A percentile compares a stretch with the other conserved stretches of the same genome.
phyloP scores from a whole-genome alignment of 2,329 filamentous ascomycete species.

The Ramularia collo-cygni region DNA sequence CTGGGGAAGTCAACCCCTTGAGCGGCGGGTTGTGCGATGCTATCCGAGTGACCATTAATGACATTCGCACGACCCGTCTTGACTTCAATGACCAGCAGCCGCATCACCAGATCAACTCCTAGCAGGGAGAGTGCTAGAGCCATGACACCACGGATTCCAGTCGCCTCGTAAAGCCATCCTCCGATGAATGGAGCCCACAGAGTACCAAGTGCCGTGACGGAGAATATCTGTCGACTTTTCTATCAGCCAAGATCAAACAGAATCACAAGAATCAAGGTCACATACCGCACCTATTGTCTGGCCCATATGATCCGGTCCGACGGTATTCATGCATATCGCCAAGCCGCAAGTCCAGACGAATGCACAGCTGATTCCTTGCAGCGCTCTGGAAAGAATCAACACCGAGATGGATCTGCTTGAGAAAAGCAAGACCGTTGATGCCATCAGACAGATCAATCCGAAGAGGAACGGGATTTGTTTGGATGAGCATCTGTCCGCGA shows the following conservation, averaged over 20 bases:
- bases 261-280: no score
- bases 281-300: constrained; percentile 49
- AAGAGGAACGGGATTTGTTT: constrained; percentile 50
- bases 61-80: no score
- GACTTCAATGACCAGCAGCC: constrained; percentile 52
- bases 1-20: no score
- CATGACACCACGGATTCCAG: constrained; percentile 51
- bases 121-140: constrained; percentile 46
- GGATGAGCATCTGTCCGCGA: constrained; percentile 46
- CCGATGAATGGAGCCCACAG: no score
- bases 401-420: constrained; percentile 40
- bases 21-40: no score
- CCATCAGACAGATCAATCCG: constrained; percentile 44
- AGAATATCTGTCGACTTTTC: no score
- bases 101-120: constrained; percentile 50
- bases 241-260: no score
- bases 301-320: constrained; percentile 46
- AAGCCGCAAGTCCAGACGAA: constrained; percentile 52
- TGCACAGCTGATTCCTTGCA: constrained; percentile 50
- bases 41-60: no score
- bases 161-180: constrained; percentile 49
- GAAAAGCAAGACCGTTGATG: constrained; percentile 47
- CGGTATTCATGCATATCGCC: constrained; percentile 50
- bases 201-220: no score
- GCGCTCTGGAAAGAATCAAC: constrained; percentile 43